A percentile compares a stretch with the other conserved stretches of the same genome.
These are phyloP conservation scores for Xylogone sp. DNA, from an alignment of 2,329 filamentous ascomycete species.

Conservation along the genomic window DNA sequence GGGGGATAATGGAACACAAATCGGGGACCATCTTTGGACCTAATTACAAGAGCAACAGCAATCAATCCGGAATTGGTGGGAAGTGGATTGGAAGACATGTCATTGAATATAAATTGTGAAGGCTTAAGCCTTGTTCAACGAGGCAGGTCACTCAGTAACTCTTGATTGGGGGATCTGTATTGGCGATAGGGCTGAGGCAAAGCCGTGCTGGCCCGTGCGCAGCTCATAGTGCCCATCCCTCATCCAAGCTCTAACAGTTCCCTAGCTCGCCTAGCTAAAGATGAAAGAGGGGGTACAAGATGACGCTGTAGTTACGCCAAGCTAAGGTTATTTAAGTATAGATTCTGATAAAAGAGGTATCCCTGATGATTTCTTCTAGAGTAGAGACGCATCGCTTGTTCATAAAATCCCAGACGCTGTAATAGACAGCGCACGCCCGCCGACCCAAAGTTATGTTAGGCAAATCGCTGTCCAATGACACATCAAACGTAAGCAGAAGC, in stretches of 20 bases:
- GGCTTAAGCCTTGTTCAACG: not conserved
- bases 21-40: slow-evolving; percentile 73
- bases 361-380: too few species aligned
- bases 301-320: too few species aligned
- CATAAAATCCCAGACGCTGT: not conserved
- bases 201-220: not conserved
- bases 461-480: not conserved
- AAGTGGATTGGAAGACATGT: not conserved
- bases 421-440: not conserved
- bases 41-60: slow-evolving; percentile 25
- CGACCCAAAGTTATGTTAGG: not conserved
- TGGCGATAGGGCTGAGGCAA: not conserved
- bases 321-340: not conserved
- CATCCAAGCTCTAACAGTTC: not conserved
- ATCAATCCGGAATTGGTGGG: slow-evolving; percentile 45
- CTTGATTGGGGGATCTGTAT: not conserved
- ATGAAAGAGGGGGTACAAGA: too few species aligned
- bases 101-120: not conserved
- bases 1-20: slow-evolving; percentile 89
- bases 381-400: not conserved
- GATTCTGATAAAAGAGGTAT: too few species aligned
- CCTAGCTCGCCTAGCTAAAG: too few species aligned
- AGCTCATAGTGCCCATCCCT: not conserved
- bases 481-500: too few species aligned
- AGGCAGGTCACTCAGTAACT: not conserved